Conservation (phyloP, 2,329 filamentous ascomycete species). For the Microthyrium microscopicum region DNA sequence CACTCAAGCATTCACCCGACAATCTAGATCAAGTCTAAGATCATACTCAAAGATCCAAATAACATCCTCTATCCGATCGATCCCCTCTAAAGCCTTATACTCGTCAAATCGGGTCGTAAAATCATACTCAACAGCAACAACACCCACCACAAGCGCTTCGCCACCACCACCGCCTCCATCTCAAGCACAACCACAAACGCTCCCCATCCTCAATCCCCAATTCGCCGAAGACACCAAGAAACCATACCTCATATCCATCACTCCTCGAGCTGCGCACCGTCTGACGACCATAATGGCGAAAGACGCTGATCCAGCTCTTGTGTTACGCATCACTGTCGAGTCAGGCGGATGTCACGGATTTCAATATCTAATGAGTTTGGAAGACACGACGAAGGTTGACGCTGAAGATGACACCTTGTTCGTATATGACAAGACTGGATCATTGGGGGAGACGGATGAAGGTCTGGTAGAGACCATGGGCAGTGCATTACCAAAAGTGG, state of each 20-base stretch:
- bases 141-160: not conserved
- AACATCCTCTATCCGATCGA: too few relatives aligned
- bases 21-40: too few relatives aligned
- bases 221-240: constrained; percentile 63
- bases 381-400: constrained; percentile 28
- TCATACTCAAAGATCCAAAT: too few relatives aligned
- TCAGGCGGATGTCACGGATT: constrained; percentile 95
- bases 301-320: constrained; percentile 54
- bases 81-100: not conserved
- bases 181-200: constrained; percentile 9
- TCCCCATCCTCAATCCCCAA: constrained; percentile 48
- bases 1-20: too few relatives aligned
- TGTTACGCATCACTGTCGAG: constrained; percentile 82
- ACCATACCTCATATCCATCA: constrained; percentile 71
- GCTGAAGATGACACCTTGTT: constrained; percentile 77
- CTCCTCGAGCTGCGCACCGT: constrained; percentile 58
- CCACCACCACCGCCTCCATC: constrained; percentile 2
- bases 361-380: constrained; percentile 86
- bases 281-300: constrained; percentile 45
- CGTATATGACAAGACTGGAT: constrained; percentile 1
- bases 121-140: not conserved
- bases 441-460: constrained; percentile 24
- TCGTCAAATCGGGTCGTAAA: constrained; percentile 1
- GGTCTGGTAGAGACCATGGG: constrained; percentile 7
- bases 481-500: constrained; percentile 47